Evolutionary conservation across 331 rosid genomes (phyloP).

Genomic region (Phaseolus coccineus): DNA sequence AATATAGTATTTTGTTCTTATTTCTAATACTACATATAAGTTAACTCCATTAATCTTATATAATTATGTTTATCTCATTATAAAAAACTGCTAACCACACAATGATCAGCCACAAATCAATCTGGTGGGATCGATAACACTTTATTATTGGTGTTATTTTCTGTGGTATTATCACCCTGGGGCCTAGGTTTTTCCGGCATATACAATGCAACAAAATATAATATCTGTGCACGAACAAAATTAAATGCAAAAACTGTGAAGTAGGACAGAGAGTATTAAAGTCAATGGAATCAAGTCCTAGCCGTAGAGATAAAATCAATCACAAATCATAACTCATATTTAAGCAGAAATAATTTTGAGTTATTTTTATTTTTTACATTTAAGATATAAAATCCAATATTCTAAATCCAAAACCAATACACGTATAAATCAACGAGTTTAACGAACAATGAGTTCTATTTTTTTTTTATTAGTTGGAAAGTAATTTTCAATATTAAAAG

Average conservation of each 20-base stretch:
- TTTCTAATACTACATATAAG: neutral
- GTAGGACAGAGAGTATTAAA: constrained; percentile 1
- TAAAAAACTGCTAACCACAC: neutral
- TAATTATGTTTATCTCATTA: neutral
- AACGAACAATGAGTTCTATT: too few species aligned
- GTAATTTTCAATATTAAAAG: too few species aligned
- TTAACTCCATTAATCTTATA: neutral
- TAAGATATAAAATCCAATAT: too few species aligned
- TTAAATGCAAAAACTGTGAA: neutral
- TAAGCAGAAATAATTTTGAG: too few species aligned
- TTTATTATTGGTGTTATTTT: neutral
- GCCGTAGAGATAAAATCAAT: neutral
- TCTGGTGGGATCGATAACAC: neutral
- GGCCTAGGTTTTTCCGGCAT: neutral
- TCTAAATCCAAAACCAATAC: too few species aligned
- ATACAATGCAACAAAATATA: neutral
- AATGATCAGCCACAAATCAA: neutral
- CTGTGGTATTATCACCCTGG: neutral
- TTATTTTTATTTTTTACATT: too few species aligned
- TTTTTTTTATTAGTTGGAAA: too few species aligned
- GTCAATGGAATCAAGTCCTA: neutral
- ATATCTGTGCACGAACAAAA: neutral
- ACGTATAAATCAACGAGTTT: too few species aligned
- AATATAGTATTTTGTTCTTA: neutral
- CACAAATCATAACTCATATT: too few species aligned